Conservation (phyloP, 805 yeast genomes). For the Saccharomyces paradoxus region DNA sequence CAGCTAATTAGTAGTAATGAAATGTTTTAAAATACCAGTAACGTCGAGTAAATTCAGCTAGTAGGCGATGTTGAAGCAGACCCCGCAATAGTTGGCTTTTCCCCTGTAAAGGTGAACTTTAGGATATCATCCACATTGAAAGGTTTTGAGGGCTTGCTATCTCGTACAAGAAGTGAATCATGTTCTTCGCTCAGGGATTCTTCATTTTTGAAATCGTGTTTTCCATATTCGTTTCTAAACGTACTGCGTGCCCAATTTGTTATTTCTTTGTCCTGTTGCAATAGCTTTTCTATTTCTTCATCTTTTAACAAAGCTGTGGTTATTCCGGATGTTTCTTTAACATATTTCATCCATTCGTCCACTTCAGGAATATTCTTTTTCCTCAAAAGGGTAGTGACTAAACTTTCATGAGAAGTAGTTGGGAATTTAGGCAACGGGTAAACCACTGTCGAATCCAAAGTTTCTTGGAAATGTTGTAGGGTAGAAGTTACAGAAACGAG, state of each 20-base stretch:
- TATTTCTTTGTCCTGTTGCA: slow-evolving; percentile 49
- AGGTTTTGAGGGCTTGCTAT: slow-evolving; percentile 22
- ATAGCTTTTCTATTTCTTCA: slow-evolving; percentile 19
- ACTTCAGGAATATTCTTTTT: slow-evolving; percentile 89
- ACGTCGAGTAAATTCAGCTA: background rate
- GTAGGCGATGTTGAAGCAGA: background rate
- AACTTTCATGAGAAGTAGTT: slow-evolving; percentile 70
- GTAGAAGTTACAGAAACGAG: slow-evolving; percentile 67
- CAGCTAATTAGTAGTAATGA: background rate
- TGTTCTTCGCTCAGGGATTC: slow-evolving; percentile 29
- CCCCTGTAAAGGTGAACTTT: slow-evolving; percentile 41
- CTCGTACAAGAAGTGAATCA: background rate
- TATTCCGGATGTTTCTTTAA: slow-evolving; percentile 31
- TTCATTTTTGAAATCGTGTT: slow-evolving; percentile 63
- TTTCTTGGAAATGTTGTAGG: slow-evolving; percentile 50
- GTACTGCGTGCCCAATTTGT: slow-evolving; percentile 58
- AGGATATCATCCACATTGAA: slow-evolving; percentile 35
- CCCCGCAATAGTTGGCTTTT: background rate
- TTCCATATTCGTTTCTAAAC: slow-evolving; percentile 46
- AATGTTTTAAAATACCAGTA: background rate
- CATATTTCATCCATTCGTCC: slow-evolving; percentile 66
- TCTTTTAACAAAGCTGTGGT: slow-evolving; percentile 19
- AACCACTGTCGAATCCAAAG: slow-evolving; percentile 59
- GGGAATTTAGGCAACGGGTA: slow-evolving; percentile 84
- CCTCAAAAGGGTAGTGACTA: slow-evolving; percentile 74